Conservation (phyloP, 305 asterid genomes). For the Fraxinus sp. region DNA sequence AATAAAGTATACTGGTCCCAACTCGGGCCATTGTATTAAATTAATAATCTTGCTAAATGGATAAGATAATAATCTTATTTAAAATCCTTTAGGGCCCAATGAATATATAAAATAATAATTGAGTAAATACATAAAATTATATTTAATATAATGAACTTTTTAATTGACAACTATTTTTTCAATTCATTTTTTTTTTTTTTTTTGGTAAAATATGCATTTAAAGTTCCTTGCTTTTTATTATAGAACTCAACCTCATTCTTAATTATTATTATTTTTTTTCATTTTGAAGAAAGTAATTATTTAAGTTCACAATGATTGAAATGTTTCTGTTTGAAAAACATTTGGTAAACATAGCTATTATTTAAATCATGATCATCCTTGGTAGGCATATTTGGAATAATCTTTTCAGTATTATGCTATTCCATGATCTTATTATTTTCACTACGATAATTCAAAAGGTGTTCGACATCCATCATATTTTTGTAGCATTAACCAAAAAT, state of each 20-base stretch:
- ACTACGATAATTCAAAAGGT: background rate
- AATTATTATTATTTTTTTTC: too few relatives aligned
- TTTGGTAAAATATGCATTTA: background rate
- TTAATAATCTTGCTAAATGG: background rate
- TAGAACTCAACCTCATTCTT: background rate
- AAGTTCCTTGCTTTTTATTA: background rate
- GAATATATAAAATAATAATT: too few relatives aligned
- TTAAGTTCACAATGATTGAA: background rate
- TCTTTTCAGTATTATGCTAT: background rate
- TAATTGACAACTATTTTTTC: background rate
- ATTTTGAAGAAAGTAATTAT: background rate
- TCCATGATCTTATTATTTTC: background rate
- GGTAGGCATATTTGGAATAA: background rate
- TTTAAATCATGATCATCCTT: background rate
- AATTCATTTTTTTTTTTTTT: background rate
- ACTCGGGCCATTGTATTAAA: background rate
- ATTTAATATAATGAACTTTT: background rate
- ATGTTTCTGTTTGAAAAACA: background rate
- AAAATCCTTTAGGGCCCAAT: background rate
- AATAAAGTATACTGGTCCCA: background rate
- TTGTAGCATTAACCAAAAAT: background rate
- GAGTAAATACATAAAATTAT: background rate
- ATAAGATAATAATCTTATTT: background rate
- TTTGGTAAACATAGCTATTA: background rate
- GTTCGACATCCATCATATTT: background rate